A percentile compares a stretch with the other conserved stretches of the same genome.
phyloP scores from a whole-genome alignment of 2,329 filamentous ascomycete species.

The Trichoderma breve region DNA sequence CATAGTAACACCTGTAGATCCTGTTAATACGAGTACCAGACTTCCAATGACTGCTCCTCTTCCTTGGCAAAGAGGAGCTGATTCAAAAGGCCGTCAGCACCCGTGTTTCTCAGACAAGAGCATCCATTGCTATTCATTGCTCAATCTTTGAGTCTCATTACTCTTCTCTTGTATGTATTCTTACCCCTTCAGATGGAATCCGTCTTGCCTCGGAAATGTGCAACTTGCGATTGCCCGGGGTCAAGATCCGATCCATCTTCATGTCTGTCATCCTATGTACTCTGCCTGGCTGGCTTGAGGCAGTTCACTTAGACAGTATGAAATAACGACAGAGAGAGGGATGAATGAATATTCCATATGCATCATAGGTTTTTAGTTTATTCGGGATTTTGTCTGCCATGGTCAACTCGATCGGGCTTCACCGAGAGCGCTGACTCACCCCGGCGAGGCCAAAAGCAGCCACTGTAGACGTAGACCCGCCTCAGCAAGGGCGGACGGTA shows the following conservation, averaged over 20 bases:
- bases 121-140: neutral
- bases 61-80: neutral
- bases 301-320: neutral
- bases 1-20: neutral
- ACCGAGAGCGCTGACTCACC: constrained; percentile 4
- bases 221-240: neutral
- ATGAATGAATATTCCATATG: neutral
- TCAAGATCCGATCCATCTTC: neutral
- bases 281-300: neutral
- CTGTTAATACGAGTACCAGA: neutral
- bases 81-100: neutral
- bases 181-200: neutral
- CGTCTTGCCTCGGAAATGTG: neutral
- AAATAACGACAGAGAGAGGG: neutral
- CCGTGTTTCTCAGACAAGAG: neutral
- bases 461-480: neutral
- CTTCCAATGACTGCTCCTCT: neutral
- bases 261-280: neutral
- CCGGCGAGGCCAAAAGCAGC: neutral
- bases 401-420: neutral
- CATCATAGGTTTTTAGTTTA: neutral
- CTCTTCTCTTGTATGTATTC: neutral
- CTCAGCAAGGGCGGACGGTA: neutral
- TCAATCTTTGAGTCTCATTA: neutral
- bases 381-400: neutral